phyloP scores from a whole-genome alignment of 1,284 basidiomycete species.

The Phlebopus sp. region DNA sequence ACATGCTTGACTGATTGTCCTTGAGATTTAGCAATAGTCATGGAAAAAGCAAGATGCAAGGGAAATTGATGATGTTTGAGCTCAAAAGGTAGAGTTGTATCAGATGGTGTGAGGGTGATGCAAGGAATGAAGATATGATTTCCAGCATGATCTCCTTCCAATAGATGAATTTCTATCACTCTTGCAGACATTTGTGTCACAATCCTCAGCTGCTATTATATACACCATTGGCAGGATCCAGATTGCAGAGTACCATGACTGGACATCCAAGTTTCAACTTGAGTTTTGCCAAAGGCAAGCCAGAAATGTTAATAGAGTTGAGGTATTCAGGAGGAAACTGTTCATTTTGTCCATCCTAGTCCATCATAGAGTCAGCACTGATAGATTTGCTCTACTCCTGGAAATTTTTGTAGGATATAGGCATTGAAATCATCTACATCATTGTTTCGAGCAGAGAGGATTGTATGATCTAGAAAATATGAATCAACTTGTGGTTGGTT shows the following conservation, averaged over 20 bases:
- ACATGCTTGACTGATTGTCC: slow-evolving; percentile 30
- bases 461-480: too few species aligned
- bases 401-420: too few species aligned
- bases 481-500: too few species aligned
- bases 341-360: too few species aligned
- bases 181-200: neutral
- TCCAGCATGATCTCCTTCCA: slow-evolving; percentile 20
- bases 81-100: slow-evolving; percentile 18
- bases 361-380: too few species aligned
- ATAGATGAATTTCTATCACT: slow-evolving; percentile 20
- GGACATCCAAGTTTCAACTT: slow-evolving; percentile 20
- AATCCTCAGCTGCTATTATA: slow-evolving; percentile 2
- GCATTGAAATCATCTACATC: too few species aligned
- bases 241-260: slow-evolving; percentile 24
- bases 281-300: too few species aligned
- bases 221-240: slow-evolving; percentile 12
- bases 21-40: slow-evolving; percentile 40
- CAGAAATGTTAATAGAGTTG: too few species aligned
- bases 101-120: slow-evolving; percentile 16
- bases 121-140: slow-evolving; percentile 17
- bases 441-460: too few species aligned
- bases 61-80: slow-evolving; percentile 30
- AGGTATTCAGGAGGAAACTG: too few species aligned
- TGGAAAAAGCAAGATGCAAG: slow-evolving; percentile 32
- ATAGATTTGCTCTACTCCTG: too few species aligned